phyloP scores from a whole-genome alignment of 371 early-diverging fungal species.

The Thermomucor indicae-seudaticae region DNA sequence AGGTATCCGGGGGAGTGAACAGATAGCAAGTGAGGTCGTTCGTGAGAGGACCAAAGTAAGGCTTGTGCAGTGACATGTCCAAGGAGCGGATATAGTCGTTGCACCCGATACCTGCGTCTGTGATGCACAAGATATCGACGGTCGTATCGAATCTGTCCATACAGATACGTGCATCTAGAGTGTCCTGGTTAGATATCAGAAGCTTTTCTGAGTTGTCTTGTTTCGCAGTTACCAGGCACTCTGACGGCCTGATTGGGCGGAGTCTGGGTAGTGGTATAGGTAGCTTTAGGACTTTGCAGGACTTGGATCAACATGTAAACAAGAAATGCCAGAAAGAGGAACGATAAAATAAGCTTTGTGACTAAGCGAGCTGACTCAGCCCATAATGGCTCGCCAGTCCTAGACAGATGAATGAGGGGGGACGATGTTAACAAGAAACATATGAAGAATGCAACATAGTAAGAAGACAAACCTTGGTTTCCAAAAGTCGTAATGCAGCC shows the following conservation, averaged over 20 bases:
- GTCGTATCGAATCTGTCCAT: constrained; percentile 11
- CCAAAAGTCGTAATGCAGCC: constrained; percentile 19
- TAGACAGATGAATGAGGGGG: not conserved
- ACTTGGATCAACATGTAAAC: constrained; percentile 22
- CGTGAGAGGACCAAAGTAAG: constrained; percentile 14
- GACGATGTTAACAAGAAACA: not conserved
- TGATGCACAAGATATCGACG: constrained; percentile 4
- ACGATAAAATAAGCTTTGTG: constrained; percentile 14
- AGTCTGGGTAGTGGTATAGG: constrained; percentile 3
- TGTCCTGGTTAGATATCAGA: not conserved
- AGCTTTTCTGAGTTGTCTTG: not conserved
- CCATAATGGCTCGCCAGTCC: constrained; percentile 31
- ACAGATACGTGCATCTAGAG: constrained; percentile 21
- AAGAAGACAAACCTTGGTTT: constrained; percentile 11
- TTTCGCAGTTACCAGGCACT: constrained; percentile 10
- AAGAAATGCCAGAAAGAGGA: constrained; percentile 19
- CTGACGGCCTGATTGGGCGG: constrained; percentile 7
- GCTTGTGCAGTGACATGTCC: constrained; percentile 15
- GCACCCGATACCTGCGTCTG: constrained; percentile 15
- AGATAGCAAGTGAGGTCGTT: constrained; percentile 12
- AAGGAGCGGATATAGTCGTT: constrained; percentile 7
- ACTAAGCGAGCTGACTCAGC: constrained; percentile 21
- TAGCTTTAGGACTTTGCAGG: constrained; percentile 20
- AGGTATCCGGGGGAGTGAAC: constrained; percentile 7
- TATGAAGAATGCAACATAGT: not conserved